These are phyloP conservation scores for Phycomyces blakesleeanus DNA, from an alignment of 192 early-diverging fungal genomes.

Conservation along the genomic window DNA sequence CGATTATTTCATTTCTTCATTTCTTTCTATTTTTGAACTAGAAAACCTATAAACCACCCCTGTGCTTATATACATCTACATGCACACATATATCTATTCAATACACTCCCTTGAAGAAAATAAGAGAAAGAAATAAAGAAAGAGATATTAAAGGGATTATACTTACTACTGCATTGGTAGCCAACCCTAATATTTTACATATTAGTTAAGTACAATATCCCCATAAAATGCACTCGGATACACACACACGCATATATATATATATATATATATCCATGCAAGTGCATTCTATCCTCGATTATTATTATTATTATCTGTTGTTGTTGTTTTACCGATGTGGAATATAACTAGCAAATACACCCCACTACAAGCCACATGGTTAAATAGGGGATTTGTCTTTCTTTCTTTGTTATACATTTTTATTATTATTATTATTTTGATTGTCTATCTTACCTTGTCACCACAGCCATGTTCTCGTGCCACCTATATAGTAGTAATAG, in stretches of 20 bases:
- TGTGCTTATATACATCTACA: no score
- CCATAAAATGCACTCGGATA: background rate
- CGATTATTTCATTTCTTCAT: background rate
- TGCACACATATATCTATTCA: no score
- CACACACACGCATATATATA: slow-evolving; percentile 4
- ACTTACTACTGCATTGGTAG: slow-evolving; percentile 55
- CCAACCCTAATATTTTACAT: slow-evolving; percentile 34
- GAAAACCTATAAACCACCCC: no score
- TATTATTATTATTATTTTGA: no score
- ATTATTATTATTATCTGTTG: no score
- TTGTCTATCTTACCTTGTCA: slow-evolving; percentile 42
- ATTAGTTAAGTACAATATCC: background rate
- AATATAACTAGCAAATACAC: slow-evolving; percentile 57
- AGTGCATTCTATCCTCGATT: background rate
- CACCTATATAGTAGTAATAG: slow-evolving; percentile 23
- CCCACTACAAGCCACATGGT: slow-evolving; percentile 37
- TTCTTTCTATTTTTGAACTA: no score
- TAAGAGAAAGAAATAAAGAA: no score
- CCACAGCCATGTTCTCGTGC: slow-evolving; percentile 50
- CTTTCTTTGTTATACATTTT: no score
- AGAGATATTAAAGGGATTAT: background rate
- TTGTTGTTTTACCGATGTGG: slow-evolving; percentile 42
- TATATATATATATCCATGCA: slow-evolving; percentile 2
- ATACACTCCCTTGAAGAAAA: no score
- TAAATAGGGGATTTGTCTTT: background rate